Base-by-base conservation (phyloP, 768 basidiomycete genomes). In the Podaxis sp. region DNA sequence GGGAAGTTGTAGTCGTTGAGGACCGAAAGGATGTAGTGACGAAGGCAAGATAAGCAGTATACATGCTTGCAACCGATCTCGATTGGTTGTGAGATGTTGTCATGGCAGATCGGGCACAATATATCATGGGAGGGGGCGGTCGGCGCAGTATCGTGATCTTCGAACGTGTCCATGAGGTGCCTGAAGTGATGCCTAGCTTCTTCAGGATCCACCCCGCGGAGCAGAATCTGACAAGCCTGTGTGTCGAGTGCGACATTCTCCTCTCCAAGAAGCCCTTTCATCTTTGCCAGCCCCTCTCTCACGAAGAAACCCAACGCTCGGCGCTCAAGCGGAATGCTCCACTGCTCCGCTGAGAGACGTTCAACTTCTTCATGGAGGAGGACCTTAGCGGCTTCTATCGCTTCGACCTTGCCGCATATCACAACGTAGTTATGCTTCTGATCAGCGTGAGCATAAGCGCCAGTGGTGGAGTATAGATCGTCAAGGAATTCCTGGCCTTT, bases 121-220 rank as follows among this genome's bases (percentile, higher is more conserved):
- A 66, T 68, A 27, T 66, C 59, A 1, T 61, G 65, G 11, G 57
- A 38, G 9, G 51, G 60, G 17, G 9, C 5, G 2, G 12, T 55
- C 15, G 24, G 15, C 8, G 25, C 29, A 17, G 27, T 22, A 22
- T 46, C 37, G 4, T 22, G 59, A 24, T 46, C n/a, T 25, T 8
- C 13, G 27, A 61, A 61, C 1, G 52, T 76, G 2, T 76, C 70
- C 25, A 85, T 76, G 12, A 85, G 73, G 51, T 75, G 70, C 55
- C 75, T 71, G n/a, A 87, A 68, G 29, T 79, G 72, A 46, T 82
- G 80, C 7, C 79, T 76, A 1, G 81, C 85, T 33, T 84, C 81
- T 59, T 86, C 86, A 7, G 82, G 83, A 1, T 86, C 88, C 22
- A 79, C 79, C 43, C 88, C 73, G 1, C 76, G 79, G 43, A 89